Percentiles rank a stretch among this genome's conserved stretches.
Conservation (phyloP, 495 filamentous ascomycete species). For the Glutinoglossum americanum region DNA sequence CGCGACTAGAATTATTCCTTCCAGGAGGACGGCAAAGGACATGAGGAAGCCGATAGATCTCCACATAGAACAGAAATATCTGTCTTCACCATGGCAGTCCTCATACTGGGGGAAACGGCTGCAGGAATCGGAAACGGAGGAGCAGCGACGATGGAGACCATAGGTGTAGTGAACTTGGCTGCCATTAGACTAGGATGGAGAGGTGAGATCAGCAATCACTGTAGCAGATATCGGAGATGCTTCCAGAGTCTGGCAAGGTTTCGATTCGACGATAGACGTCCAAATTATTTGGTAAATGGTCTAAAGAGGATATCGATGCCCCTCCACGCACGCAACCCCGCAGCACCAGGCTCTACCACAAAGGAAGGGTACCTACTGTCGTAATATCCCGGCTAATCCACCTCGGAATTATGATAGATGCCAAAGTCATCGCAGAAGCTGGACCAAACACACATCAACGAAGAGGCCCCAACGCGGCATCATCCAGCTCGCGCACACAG, state of each 20-base stretch:
- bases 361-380: constrained; percentile 20
- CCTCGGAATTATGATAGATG: constrained; percentile 47
- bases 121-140: constrained; percentile 24
- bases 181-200: constrained; percentile 15
- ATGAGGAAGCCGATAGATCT: constrained; percentile 69
- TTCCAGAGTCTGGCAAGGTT: too few relatives aligned
- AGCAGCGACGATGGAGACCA: constrained; percentile 67
- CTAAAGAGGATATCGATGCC: background rate
- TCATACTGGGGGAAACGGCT: constrained; percentile 34
- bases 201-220: background rate
- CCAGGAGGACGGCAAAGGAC: constrained; percentile 53
- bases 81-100: constrained; percentile 46
- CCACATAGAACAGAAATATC: constrained; percentile 85
- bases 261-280: too few relatives aligned
- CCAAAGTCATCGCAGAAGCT: constrained; percentile 63
- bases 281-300: too few relatives aligned
- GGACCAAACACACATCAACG: background rate
- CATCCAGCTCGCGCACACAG: background rate
- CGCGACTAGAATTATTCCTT: constrained; percentile 51
- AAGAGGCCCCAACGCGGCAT: background rate
- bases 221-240: background rate
- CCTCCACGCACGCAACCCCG: background rate
- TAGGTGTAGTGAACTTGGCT: constrained; percentile 40
- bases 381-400: constrained; percentile 60
- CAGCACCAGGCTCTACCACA: background rate